Evolutionary conservation across 495 filamentous ascomycete genomes (phyloP).

Genomic region (Sordaria brevicollis): DNA sequence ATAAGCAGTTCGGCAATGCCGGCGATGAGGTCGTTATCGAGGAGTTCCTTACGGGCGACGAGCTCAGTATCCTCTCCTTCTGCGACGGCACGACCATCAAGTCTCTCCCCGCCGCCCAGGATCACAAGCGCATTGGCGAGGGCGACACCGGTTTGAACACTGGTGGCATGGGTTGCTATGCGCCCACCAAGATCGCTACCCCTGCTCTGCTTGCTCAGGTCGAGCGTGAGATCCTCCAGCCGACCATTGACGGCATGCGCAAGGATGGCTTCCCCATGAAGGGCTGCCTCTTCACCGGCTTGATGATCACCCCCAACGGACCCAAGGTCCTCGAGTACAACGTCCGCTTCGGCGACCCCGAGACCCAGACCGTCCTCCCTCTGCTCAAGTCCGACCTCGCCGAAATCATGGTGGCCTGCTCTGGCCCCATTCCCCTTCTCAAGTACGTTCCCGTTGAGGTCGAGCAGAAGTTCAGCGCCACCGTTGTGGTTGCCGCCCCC

Average conservation of each 20-base stretch:
- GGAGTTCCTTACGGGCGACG: constrained; percentile 85
- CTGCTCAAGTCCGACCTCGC: constrained; percentile 83
- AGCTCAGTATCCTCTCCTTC: constrained; percentile 85
- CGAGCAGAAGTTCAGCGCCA: constrained; percentile 61
- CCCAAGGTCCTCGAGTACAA: constrained; percentile 93
- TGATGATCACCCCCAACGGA: constrained; percentile 87
- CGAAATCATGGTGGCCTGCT: constrained; percentile 81
- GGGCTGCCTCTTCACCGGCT: constrained; percentile 85
- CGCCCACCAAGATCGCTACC: constrained; percentile 75
- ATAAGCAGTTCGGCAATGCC: constrained; percentile 76
- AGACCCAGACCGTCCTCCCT: constrained; percentile 86
- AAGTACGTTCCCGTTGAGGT: constrained; percentile 59
- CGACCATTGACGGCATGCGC: constrained; percentile 82
- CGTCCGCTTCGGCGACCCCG: constrained; percentile 90
- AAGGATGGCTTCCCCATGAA: constrained; percentile 69
- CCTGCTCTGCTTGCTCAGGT: constrained; percentile 64
- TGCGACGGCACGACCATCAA: constrained; percentile 78
- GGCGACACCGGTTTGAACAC: constrained; percentile 90
- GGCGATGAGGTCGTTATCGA: constrained; percentile 94
- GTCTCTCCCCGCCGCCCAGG: constrained; percentile 85
- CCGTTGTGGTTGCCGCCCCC: constrained; percentile 85
- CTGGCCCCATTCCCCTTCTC: constrained; percentile 60
- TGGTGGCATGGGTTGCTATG: constrained; percentile 97
- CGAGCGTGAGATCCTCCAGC: constrained; percentile 73
- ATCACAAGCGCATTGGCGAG: constrained; percentile 91